Base-by-base conservation (phyloP, 108 stramenopile genomes). In the Seminavis robusta region DNA sequence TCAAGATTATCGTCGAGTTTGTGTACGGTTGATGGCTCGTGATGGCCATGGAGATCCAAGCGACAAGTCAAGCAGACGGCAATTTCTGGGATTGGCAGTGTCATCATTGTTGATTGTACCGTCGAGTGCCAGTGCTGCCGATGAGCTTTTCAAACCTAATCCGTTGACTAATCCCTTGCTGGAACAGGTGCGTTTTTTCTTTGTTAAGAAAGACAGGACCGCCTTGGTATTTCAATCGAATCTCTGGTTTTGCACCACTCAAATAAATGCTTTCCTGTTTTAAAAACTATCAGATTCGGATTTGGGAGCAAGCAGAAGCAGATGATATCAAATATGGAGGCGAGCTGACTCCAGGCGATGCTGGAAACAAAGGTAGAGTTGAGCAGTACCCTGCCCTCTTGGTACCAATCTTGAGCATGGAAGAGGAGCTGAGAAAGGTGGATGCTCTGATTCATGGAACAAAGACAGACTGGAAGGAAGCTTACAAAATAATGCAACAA, bases 101-200 rank as follows among this genome's bases (percentile, higher is more conserved):
- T 2, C 38, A 9, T 25, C 48, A 36, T 26, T 61, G 38, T 15
- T 45, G 37, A 17, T 8, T 8, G 10, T 28, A 16, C 58, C 65
- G 0, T n/a, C 58, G 20, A 4, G 41, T 8, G 44, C 64, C 17
- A 19, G 4, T 10, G 73, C 73, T 32, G 52, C 47, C 19, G 77
- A 83, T 34, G 78, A 71, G 9, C 63, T 88, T 0, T 88, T 88
- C 67, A 56, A 60, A 29, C 58, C 65, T n/a, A 88, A 88, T 59
- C 86, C 86, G 25, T 47, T 88, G 52, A 81, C 82, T 1, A 88
- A 88, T 76, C 61, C 82, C 9, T 20, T 84, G 9, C 60, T 88
- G 41, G 86, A 88, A 59, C 71, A 83, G 47, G 45, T 74, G 23
- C 65, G 65, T 0, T 84, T 90, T n/a, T n/a, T n/a, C n/a, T n/a